Base-by-base conservation (phyloP, 768 basidiomycete genomes). In the Trametes cubensis region DNA sequence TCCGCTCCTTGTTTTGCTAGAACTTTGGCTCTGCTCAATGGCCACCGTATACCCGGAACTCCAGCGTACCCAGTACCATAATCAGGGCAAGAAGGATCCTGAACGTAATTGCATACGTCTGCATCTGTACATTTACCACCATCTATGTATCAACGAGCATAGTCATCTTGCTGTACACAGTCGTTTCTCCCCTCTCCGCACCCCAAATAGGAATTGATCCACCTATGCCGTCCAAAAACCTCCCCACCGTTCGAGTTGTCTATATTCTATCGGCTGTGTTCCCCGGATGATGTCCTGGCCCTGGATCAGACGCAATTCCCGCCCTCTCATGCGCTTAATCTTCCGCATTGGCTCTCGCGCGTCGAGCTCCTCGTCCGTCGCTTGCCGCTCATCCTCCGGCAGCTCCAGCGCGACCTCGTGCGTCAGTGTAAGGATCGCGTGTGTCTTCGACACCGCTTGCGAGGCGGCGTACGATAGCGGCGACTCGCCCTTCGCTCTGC, bases 291-390 rank as follows among this genome's bases (percentile, higher is more conserved):
- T 77, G 62, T 85, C 82, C 68, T 90, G 87, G 11, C 87, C 87
- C 67, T 92, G 90, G 1, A 99, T 78, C 23, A 98, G 79, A 58
- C 89, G 83, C 59, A 99, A 76, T 73, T 99, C 96, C 58, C 95
- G 80, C 25, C 87, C 88, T 41, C 88, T 82, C 90, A 96, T 94
- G 55, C 95, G 80, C 62, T 80, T 80, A 2, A 83, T 81, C 67
- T 80, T 83, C 61, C 94, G 80, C 67, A 87, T 79, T 3, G 88
- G 87, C 51, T 92, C 82, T 11, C 69, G 75, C 4, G 64, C 69
- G 68, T 97, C 94, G 40, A 84, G 74, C 72, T 96, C 94, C 56
- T 91, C 89, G 69, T 95, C 93, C 15, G 90, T 87, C 1, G 79
- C 77, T 42, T 77, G 75, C 26, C 84, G 79, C 38, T 89, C 86